phyloP scores from a whole-genome alignment of 257 asterid genomes.

The Nicotiana sylvestris region DNA sequence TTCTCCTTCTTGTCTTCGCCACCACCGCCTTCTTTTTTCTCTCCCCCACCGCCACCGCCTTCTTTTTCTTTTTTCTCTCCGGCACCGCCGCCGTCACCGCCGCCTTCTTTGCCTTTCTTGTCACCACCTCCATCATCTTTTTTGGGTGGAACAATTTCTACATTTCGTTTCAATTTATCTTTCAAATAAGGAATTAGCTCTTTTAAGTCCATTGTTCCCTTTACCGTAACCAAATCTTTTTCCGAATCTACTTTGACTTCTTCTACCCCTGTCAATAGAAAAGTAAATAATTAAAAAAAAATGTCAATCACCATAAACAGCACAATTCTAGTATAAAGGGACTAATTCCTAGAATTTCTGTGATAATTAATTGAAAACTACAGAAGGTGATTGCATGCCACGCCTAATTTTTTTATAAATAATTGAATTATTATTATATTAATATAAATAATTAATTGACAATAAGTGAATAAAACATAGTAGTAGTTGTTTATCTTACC shows the following conservation, averaged over 20 bases:
- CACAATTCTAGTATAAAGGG: background rate
- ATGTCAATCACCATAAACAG: background rate
- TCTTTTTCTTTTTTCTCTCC: conserved; percentile 20
- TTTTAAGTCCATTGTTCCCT: conserved; percentile 71
- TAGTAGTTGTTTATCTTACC: conserved; percentile 36
- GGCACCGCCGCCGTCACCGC: background rate
- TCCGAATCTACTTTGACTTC: conserved; percentile 42
- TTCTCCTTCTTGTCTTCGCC: background rate
- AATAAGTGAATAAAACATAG: background rate
- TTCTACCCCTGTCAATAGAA: conserved; percentile 47
- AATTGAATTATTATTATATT: background rate
- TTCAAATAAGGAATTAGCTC: conserved; percentile 56
- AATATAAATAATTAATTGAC: background rate
- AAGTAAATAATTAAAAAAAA: background rate
- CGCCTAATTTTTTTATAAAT: background rate
- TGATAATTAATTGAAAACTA: background rate
- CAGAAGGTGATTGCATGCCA: background rate
- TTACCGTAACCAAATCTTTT: conserved; percentile 68
- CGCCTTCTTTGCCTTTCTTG: conserved; percentile 22
- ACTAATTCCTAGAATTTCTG: background rate
- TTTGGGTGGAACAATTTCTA: conserved; percentile 64
- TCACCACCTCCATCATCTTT: conserved; percentile 46
- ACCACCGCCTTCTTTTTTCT: conserved; percentile 1
- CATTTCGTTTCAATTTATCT: conserved; percentile 49
- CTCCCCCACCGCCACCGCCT: conserved; percentile 1